Base-by-base conservation (phyloP, 331 rosid genomes). In the Rosa hybrid region DNA sequence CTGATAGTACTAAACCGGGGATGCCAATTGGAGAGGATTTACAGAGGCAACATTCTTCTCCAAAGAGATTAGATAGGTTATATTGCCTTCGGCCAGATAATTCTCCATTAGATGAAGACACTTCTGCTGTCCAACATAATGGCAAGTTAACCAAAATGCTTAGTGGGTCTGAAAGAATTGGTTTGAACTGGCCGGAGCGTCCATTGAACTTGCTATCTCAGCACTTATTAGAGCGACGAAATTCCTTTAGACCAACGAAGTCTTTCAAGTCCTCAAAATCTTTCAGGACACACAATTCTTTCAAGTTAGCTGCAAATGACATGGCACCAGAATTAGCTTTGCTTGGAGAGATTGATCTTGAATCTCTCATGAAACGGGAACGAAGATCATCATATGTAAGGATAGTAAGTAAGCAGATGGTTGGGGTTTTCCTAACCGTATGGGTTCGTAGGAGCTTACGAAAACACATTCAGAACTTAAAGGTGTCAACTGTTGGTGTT, bases 351-450 rank as follows among this genome's bases (percentile, higher is more conserved):
- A 86, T 90, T 84, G 97, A 94, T 77, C 92, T 94, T 21, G 96
- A 90, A 77, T 82, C 93, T 70, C 88, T 94, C 46, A 86, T 92
- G 91, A 92, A 90, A 87, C 82, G 89, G 67, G 92, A 92, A 86
- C 89, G 97, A 90, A 84, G 84, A 72, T 83, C 97, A 34, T 71
- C 93, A 3, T 94, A 84, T 79, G 92, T 92, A 30, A 90, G 90
- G 89, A 89, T 94, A 72, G 97, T 92, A 57, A 94, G 97, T 80
- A 94, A 94, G 80, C 98, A 94, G 86, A 91, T 94, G 98, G 97
- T 94, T 79, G 98, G 98, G 68, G 30, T 94, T 83, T 94, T 90
- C 89, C 82, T 94, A 77, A 87, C 97, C 39, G 45, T 94, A 12
- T 94, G 98, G 98, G 97, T 90, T 56, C 97, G 98, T 34, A 86